Base-by-base conservation (phyloP, 768 basidiomycete species). In the Hysterangium stoloniferum region DNA sequence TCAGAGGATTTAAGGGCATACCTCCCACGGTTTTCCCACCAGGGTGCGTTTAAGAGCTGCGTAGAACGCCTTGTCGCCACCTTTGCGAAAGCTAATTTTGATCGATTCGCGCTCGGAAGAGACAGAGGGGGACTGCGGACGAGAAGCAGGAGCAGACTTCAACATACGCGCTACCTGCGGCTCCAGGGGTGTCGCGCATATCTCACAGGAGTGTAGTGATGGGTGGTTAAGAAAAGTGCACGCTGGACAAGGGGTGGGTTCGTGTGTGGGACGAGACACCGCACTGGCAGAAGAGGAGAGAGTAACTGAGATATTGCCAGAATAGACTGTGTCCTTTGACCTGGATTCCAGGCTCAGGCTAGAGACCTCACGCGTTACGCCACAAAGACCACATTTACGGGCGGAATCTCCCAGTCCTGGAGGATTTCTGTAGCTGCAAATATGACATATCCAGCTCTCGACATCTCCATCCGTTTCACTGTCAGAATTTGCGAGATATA, bases 191-290 rank as follows among this genome's bases (percentile, higher is more conserved):
- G 90, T 84, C 4, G 73, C 74, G 62, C 95, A 98, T 2, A 98
- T 85, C 64, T 97, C 95, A 68, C 95, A 98, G 6, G 68, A 62
- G 0, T 65, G 65, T 49, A 93, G 70, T 1, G 78, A 82, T 0
- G 80, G 79, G 54, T 87, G 82, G 65, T 99, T 99, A 11, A 94
- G 70, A 63, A 94, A 99, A 1, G 95, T 98, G 62, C 96, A 99
- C 1, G 81, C 82, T 1, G 82, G 76, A 64, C 95, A 99, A 12
- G 84, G 66, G 37, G 86, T 71, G 29, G 74, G 62, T 2, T 65
- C 49, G 1, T 33, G 28, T 17, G 56, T 57, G 35, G 64, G 61
- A 17, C 64, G 63, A 37, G 67, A 62, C 48, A 68, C 55, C 22
- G 71, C 62, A 5, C 68, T 62, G 1, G 68, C 61, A 3, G 64